phyloP scores from a whole-genome alignment of 2,329 filamentous ascomycete species.

The Fusarium veterinarium region DNA sequence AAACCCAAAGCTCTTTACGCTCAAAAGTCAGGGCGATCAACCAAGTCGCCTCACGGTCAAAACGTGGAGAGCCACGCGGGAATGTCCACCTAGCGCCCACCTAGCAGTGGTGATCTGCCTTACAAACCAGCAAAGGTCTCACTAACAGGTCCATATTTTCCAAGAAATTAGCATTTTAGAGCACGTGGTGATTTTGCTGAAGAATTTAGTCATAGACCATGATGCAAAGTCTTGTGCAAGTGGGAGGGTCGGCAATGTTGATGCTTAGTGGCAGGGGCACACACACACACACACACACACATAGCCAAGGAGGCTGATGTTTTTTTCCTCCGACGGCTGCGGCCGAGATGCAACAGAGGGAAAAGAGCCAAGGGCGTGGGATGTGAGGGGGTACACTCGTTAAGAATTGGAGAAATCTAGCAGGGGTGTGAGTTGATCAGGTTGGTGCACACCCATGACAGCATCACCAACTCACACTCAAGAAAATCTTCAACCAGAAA shows the following conservation, averaged over 20 bases:
- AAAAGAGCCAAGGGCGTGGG: slow-evolving; percentile 3
- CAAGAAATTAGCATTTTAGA: not conserved
- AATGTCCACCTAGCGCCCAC: slow-evolving; percentile 5
- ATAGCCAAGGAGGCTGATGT: not conserved
- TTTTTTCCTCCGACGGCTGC: slow-evolving; percentile 31
- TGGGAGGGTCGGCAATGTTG: slow-evolving; percentile 1
- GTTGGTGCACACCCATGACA: slow-evolving; percentile 14
- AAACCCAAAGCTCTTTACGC: not conserved
- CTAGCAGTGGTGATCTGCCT: slow-evolving; percentile 4
- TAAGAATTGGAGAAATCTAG: slow-evolving; percentile 29
- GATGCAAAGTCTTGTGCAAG: slow-evolving; percentile 7
- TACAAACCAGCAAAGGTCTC: not conserved
- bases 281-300: not conserved
- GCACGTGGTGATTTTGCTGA: slow-evolving; percentile 18
- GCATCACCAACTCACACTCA: slow-evolving; percentile 4
- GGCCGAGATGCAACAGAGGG: slow-evolving; percentile 31
- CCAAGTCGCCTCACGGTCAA: not conserved
- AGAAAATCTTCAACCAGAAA: slow-evolving; percentile 2
- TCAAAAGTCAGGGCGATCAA: slow-evolving; percentile 26
- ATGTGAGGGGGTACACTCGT: slow-evolving; percentile 16
- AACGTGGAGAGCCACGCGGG: slow-evolving; percentile 4
- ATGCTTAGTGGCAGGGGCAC: not conserved
- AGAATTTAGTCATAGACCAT: slow-evolving; percentile 8
- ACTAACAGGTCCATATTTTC: not conserved
- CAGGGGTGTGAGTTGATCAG: slow-evolving; percentile 12